Percentiles rank a stretch among this genome's conserved stretches.
These are phyloP conservation scores for Sutorius eximius DNA, from an alignment of 1,284 basidiomycete genomes.

Conservation along the genomic window DNA sequence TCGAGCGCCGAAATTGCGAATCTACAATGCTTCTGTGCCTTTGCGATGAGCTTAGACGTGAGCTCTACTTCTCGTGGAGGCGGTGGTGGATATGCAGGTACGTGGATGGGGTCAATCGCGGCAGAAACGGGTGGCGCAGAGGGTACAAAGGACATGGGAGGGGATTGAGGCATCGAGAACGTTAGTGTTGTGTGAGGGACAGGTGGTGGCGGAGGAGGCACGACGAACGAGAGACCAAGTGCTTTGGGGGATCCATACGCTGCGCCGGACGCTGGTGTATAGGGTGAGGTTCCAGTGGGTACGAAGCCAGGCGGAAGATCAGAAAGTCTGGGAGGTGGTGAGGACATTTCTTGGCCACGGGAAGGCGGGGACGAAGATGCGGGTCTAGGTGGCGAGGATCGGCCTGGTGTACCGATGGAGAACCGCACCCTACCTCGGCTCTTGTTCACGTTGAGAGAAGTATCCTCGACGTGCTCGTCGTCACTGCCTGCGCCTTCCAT, in stretches of 20 bases:
- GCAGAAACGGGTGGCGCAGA: background rate
- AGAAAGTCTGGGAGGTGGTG: conserved; percentile 16
- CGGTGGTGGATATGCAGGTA: conserved; percentile 31
- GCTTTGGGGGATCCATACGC: conserved; percentile 13
- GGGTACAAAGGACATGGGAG: conserved; percentile 3
- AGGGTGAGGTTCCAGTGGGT: conserved; percentile 17
- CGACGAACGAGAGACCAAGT: conserved; percentile 11
- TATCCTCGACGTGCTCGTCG: conserved; percentile 20
- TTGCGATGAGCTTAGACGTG: conserved; percentile 63
- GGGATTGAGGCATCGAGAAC: conserved; percentile 20
- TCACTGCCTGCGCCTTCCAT: conserved; percentile 27
- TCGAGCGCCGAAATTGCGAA: conserved; percentile 91
- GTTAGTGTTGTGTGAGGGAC: conserved; percentile 8
- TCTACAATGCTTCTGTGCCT: conserved; percentile 85
- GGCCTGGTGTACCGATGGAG: conserved; percentile 4
- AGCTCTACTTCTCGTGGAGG: conserved; percentile 48
- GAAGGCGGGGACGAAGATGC: conserved; percentile 13
- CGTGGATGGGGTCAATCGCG: conserved; percentile 2
- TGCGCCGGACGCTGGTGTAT: background rate
- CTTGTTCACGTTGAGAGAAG: conserved; percentile 6
- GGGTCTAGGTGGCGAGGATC: conserved; percentile 18
- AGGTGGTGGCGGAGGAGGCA: conserved; percentile 11
- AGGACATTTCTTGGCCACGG: conserved; percentile 1
- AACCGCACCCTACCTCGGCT: conserved; percentile 18
- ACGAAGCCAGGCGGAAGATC: conserved; percentile 30